Evolutionary conservation across 2,329 filamentous ascomycete species (phyloP), one percentile per base, ranked within the genome.

Genomic region (Bertia moriformis): DNA sequence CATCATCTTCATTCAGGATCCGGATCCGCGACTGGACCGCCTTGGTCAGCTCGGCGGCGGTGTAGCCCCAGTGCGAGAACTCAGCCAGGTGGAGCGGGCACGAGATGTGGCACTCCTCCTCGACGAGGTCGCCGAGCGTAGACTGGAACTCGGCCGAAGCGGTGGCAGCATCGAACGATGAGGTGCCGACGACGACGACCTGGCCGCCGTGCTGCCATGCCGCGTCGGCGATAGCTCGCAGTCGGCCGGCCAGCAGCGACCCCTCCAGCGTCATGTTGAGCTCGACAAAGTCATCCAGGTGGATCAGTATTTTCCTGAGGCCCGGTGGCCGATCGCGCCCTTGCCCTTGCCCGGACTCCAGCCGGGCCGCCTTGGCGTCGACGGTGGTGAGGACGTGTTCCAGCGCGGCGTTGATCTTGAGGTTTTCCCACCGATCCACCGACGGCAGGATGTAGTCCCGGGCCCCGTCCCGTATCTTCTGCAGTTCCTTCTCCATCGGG

Each of bases 161-260:
- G 14, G 70, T 64, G n/a, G n/a, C n/a, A n/a, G n/a, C n/a, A 14
- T 70, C 66, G 1, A 66, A 67, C 18, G 77, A 68, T 7, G 81
- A 80, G 4, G 83, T 86, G n/a, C 88, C 91, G 20, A 96, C 60
- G 14, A 95, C 68, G 40, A 88, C 69, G 39, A 94, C 70, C 42
- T 72, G 73, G 46, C 78, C 71, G 3, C 87, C 87, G 29, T 73
- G 67, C 40, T 70, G 67, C 65, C 88, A 82, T 42, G 79, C 69
- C 42, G 73, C 71, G 48, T 88, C 79, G 18, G 93, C 73, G 4
- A 82, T 65, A 37, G 73, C 69, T 39, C 83, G 76, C 12, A 98
- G 61, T 42, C 79, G 75, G 30, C 67, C 62, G 4, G 95, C 60
- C 20, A 96, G 71, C 17, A 71, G 67, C 2, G 72, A 66, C 10